Conservation (phyloP, 106 monocot genomes). For the Allium fistulosum region DNA sequence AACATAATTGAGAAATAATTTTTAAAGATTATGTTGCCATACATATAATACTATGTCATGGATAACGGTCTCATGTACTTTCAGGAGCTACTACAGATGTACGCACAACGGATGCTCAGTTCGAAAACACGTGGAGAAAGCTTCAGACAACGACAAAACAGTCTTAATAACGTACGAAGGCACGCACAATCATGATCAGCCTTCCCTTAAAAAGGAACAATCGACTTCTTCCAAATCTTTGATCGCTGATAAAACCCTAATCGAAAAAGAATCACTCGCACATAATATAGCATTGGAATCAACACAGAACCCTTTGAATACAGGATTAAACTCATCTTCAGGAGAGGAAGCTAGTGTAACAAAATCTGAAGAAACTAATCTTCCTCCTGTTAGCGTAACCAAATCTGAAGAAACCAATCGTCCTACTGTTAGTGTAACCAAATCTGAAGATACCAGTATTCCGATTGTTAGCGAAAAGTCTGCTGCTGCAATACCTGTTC, state of each 20-base stretch:
- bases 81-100: constrained; percentile 89
- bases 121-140: constrained; percentile 83
- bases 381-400: constrained; percentile 9
- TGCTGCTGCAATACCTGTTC: constrained; percentile 40
- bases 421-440: constrained; percentile 7
- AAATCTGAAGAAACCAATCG: constrained; percentile 27
- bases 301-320: constrained; percentile 59
- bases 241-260: constrained; percentile 7
- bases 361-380: constrained; percentile 29
- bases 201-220: constrained; percentile 21
- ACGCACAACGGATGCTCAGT: constrained; percentile 70
- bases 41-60: no score
- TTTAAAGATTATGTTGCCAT: no score
- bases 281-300: constrained; percentile 37
- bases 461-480: constrained; percentile 32
- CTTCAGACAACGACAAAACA: constrained; percentile 45
- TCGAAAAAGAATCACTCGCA: constrained; percentile 2
- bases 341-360: constrained; percentile 13
- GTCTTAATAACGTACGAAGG: constrained; percentile 84
- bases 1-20: no score
- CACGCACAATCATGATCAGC: constrained; percentile 71
- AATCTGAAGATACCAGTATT: constrained; percentile 24
- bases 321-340: constrained; percentile 23
- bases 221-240: constrained; percentile 7
- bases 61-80: neutral